Conservation (phyloP, 2,329 filamentous ascomycete species). For the Penicillium carneum region DNA sequence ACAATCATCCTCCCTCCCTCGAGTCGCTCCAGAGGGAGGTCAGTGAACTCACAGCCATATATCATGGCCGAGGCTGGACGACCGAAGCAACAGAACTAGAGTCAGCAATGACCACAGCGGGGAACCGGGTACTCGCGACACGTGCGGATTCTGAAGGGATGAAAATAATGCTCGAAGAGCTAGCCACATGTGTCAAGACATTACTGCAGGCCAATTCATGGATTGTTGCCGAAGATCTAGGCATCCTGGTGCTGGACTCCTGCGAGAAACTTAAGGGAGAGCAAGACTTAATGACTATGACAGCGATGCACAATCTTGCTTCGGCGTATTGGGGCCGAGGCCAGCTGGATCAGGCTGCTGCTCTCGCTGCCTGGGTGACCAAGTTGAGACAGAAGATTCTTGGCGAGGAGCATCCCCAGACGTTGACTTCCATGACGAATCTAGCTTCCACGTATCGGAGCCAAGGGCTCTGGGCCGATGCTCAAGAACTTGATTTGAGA, state of each 20-base stretch:
- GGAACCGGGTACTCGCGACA: background rate
- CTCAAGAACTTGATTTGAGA: conserved; percentile 18
- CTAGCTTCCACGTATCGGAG: conserved; percentile 24
- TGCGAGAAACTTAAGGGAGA: conserved; percentile 17
- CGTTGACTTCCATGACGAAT: conserved; percentile 28
- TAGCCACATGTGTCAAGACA: conserved; percentile 11
- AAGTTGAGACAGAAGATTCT: conserved; percentile 14
- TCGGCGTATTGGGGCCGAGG: conserved; percentile 25
- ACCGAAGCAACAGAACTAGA: conserved; percentile 9
- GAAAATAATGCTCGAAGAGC: conserved; percentile 12
- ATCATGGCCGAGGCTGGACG: conserved; percentile 12
- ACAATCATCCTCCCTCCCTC: conserved; percentile 4
- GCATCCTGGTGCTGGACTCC: conserved; percentile 2
- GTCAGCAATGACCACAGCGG: conserved; percentile 2
- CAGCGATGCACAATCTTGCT: conserved; percentile 25
- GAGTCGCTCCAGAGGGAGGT: conserved; percentile 13
- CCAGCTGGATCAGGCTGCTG: conserved; percentile 19
- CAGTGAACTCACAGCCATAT: conserved; percentile 2
- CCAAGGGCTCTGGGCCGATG: conserved; percentile 21
- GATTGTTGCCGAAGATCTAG: conserved; percentile 21
- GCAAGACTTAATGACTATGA: conserved; percentile 22
- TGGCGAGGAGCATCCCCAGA: conserved; percentile 23
- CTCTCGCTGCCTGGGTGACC: conserved; percentile 13
- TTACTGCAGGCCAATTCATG: conserved; percentile 18
- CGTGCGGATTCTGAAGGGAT: background rate